Percentiles rank a stretch among this genome's conserved stretches.
Conservation (phyloP, 176 grass and related monocot species). For the Ensete glaucum region DNA sequence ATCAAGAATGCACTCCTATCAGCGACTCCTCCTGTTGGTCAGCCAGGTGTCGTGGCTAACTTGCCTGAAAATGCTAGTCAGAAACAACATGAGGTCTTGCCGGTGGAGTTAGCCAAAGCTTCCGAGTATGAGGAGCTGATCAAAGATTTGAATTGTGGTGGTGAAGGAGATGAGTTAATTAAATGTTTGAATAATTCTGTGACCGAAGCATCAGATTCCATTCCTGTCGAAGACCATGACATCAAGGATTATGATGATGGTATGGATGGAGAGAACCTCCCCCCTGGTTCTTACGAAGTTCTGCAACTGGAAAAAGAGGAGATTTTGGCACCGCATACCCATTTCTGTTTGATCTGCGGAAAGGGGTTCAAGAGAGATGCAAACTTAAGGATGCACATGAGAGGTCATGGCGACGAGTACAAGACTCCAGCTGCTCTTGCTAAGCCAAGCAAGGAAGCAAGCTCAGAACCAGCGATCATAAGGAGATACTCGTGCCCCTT, state of each 20-base stretch:
- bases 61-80: background rate
- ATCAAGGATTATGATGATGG: constrained; percentile 21
- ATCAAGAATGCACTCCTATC: constrained; percentile 14
- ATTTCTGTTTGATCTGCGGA: constrained; percentile 22
- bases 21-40: constrained; percentile 11
- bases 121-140: constrained; percentile 20
- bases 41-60: background rate
- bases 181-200: constrained; percentile 21
- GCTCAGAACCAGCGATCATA: constrained; percentile 16
- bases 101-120: constrained; percentile 5
- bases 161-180: constrained; percentile 23
- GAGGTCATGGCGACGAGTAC: constrained; percentile 28
- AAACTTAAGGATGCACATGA: constrained; percentile 28
- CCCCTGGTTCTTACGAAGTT: constrained; percentile 22
- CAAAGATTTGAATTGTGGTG: constrained; percentile 3
- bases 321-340: constrained; percentile 26
- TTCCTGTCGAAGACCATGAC: constrained; percentile 10
- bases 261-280: constrained; percentile 19
- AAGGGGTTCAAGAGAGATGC: constrained; percentile 30
- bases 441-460: constrained; percentile 20
- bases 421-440: constrained; percentile 25
- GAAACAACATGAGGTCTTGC: background rate
- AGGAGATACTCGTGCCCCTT: constrained; percentile 24
- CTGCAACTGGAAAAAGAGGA: constrained; percentile 25
- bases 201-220: constrained; percentile 5